Evolutionary conservation across 179 eudicot genomes (phyloP).

Genomic region (Camellia oleifera): DNA sequence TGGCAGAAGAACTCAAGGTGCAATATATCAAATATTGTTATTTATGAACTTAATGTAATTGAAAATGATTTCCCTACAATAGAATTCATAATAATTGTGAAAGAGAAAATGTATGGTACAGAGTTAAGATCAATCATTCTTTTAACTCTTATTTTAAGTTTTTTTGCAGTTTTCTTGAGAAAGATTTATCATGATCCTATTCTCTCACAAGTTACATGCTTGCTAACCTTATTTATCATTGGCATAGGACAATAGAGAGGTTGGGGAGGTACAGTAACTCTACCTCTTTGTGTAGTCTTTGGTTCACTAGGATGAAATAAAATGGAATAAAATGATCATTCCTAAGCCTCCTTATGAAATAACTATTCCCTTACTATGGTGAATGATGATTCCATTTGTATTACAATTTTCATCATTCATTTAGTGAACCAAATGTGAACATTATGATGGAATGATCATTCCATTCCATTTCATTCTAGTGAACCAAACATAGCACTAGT

Average conservation of each 20-base stretch:
- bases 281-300: too few relatives aligned
- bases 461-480: too few relatives aligned
- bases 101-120: not conserved
- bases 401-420: too few relatives aligned
- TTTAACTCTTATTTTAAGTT: not conserved
- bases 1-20: constrained; percentile 97
- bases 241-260: not conserved
- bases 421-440: too few relatives aligned
- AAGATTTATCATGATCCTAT: not conserved
- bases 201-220: too few relatives aligned
- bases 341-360: too few relatives aligned
- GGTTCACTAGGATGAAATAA: too few relatives aligned
- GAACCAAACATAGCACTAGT: not conserved
- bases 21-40: not conserved
- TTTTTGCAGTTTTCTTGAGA: not conserved
- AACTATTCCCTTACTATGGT: not conserved
- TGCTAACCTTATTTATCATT: not conserved
- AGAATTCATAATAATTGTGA: not conserved
- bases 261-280: not conserved
- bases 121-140: not conserved
- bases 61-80: not conserved
- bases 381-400: too few relatives aligned
- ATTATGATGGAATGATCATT: too few relatives aligned
- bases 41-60: not conserved
- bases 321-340: too few relatives aligned